These are phyloP conservation scores for Talaromyces rugulosus DNA, from an alignment of 2,329 filamentous ascomycete genomes.

Conservation along the genomic window DNA sequence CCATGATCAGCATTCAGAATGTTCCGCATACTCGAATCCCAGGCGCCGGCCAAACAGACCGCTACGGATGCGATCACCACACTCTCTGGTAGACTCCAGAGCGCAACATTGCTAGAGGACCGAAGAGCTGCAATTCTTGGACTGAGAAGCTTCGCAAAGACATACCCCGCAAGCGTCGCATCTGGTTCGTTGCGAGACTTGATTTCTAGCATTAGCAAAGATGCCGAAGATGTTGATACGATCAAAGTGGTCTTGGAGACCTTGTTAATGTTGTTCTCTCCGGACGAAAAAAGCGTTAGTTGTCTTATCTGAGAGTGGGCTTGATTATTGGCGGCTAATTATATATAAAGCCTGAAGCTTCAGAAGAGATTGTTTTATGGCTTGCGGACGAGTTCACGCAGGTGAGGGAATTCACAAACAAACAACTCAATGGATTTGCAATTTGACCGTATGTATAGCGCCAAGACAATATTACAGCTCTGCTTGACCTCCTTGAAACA, in stretches of 20 bases:
- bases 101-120: slow-evolving; percentile 89
- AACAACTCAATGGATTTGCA: slow-evolving; percentile 17
- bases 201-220: slow-evolving; percentile 78
- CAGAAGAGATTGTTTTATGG: slow-evolving; percentile 93
- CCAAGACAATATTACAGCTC: slow-evolving; percentile 90
- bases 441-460: slow-evolving; percentile 56
- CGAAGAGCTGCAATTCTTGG: slow-evolving; percentile 89
- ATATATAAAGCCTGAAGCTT: slow-evolving; percentile 71
- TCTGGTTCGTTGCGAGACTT: slow-evolving; percentile 86
- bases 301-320: slow-evolving; percentile 8
- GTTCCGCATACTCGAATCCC: slow-evolving; percentile 59
- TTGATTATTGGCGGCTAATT: slow-evolving; percentile 2
- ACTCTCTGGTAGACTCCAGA: slow-evolving; percentile 79
- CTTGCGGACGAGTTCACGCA: slow-evolving; percentile 97
- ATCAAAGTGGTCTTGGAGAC: slow-evolving; percentile 95
- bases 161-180: slow-evolving; percentile 92
- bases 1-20: slow-evolving; percentile 42
- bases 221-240: slow-evolving; percentile 92
- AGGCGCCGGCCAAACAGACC: slow-evolving; percentile 90
- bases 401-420: slow-evolving; percentile 40
- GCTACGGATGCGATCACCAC: slow-evolving; percentile 91
- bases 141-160: slow-evolving; percentile 90
- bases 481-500: slow-evolving; percentile 84
- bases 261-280: slow-evolving; percentile 83
- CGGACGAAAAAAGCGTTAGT: slow-evolving; percentile 58